These are phyloP conservation scores for Aspergillus incahuasiensis DNA, from an alignment of 495 filamentous ascomycete species.

Conservation along the genomic window DNA sequence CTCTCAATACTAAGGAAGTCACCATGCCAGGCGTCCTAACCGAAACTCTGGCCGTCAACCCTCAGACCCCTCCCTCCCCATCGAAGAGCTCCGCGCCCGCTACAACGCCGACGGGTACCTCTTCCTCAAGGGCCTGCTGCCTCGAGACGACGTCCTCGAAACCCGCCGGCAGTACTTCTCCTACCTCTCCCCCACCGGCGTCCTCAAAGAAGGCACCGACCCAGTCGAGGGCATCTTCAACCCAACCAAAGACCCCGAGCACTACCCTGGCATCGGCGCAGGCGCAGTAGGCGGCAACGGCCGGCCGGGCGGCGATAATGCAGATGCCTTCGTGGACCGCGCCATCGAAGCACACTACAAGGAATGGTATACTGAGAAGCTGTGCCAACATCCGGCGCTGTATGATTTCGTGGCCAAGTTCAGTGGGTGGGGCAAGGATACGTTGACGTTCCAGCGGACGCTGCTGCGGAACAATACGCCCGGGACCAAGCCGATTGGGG, in stretches of 20 bases:
- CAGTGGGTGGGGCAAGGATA: conserved; percentile 51
- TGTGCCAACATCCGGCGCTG: conserved; percentile 52
- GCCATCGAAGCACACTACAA: conserved; percentile 53
- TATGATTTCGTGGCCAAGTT: conserved; percentile 49
- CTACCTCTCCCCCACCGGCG: conserved; percentile 48
- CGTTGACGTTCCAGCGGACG: conserved; percentile 43
- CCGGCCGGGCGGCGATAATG: conserved; percentile 39
- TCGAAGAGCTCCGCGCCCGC: conserved; percentile 46
- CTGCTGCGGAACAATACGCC: conserved; percentile 58
- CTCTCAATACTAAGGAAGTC: neutral
- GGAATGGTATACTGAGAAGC: conserved; percentile 53
- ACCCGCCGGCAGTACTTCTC: conserved; percentile 55
- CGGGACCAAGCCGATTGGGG: conserved; percentile 53
- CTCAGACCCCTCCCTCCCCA: conserved; percentile 31
- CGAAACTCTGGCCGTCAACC: conserved; percentile 40
- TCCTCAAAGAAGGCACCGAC: conserved; percentile 44
- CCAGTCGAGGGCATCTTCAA: conserved; percentile 52
- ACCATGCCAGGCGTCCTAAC: conserved; percentile 29
- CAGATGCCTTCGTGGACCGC: conserved; percentile 47
- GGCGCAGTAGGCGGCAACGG: conserved; percentile 48
- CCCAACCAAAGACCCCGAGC: conserved; percentile 35
- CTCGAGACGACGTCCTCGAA: conserved; percentile 52
- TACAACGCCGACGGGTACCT: conserved; percentile 57
- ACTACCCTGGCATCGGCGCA: conserved; percentile 56
- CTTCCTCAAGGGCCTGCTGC: conserved; percentile 55